Evolutionary conservation across 768 basidiomycete species (phyloP).

Genomic region (Pleurotus citrinopileatus): DNA sequence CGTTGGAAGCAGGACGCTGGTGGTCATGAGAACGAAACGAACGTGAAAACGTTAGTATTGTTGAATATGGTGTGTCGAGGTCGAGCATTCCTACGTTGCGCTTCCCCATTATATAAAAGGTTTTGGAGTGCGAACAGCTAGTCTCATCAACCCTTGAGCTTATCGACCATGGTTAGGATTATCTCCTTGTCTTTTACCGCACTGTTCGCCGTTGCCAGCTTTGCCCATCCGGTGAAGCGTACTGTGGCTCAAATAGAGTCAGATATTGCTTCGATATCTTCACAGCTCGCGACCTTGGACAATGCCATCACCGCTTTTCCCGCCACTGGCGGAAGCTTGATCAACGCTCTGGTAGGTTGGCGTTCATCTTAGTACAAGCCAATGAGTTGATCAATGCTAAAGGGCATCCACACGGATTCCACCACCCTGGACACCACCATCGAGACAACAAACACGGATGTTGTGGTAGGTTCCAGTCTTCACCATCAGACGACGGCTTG

Average conservation of each 20-base stretch:
- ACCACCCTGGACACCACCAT: conserved; percentile 18
- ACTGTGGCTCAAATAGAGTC: conserved; percentile 23
- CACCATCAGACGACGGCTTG: not conserved
- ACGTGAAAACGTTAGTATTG: not conserved
- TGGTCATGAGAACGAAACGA: not conserved
- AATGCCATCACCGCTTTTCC: conserved; percentile 26
- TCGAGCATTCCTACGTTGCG: not conserved
- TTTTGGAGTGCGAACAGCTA: not conserved
- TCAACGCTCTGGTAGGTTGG: conserved; percentile 19
- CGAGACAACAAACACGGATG: conserved; percentile 22
- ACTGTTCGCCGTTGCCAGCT: conserved; percentile 8
- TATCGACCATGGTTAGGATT: conserved; percentile 1
- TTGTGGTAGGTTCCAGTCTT: conserved; percentile 17
- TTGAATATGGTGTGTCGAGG: not conserved
- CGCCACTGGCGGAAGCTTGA: conserved; percentile 20
- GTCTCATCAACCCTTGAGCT: not conserved
- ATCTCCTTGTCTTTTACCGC: conserved; percentile 8
- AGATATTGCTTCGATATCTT: conserved; percentile 22
- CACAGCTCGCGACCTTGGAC: conserved; percentile 23
- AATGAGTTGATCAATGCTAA: not conserved
- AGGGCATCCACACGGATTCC: conserved; percentile 27
- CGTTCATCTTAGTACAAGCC: not conserved
- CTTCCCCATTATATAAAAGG: not conserved
- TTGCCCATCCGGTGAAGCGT: conserved; percentile 15
- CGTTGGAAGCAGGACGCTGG: not conserved